Evolutionary conservation across 2,329 filamentous ascomycete species (phyloP).

Genomic region (Ramularia collo-cygni): DNA sequence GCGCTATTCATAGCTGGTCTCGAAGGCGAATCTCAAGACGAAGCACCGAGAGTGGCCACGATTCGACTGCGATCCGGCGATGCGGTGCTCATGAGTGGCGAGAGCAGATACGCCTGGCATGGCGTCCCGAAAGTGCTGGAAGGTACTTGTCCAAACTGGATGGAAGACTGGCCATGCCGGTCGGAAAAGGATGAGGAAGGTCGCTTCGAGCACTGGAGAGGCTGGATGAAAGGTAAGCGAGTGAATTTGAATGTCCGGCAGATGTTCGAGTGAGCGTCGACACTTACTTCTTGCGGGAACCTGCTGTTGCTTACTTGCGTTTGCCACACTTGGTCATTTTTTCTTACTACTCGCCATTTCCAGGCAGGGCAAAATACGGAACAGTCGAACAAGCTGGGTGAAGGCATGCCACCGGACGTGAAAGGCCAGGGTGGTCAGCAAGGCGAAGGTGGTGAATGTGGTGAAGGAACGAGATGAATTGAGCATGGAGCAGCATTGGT

Average conservation of each 20-base stretch:
- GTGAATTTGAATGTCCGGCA: constrained; percentile 91
- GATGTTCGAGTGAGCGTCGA: constrained; percentile 49
- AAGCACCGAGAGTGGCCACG: constrained; percentile 38
- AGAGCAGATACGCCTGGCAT: constrained; percentile 87
- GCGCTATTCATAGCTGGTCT: constrained; percentile 79
- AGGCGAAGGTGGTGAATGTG: no score
- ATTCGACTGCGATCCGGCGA: constrained; percentile 76
- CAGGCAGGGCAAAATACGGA: no score
- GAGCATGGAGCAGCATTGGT: no score
- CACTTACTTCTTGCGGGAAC: no score
- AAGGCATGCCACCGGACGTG: no score
- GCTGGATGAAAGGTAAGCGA: constrained; percentile 83
- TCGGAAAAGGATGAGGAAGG: constrained; percentile 17
- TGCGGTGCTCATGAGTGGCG: constrained; percentile 79
- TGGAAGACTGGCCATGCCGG: constrained; percentile 67
- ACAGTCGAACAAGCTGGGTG: no score
- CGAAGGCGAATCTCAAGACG: constrained; percentile 37
- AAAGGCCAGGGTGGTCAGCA: no score
- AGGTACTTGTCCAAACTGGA: constrained; percentile 67
- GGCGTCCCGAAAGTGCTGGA: constrained; percentile 81
- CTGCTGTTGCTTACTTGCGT: no score
- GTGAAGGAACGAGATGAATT: no score
- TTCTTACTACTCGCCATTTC: no score
- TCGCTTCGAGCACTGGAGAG: constrained; percentile 61
- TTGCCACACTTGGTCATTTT: no score